Evolutionary conservation across 1,284 basidiomycete genomes (phyloP), one percentile per base, ranked within the genome.

Genomic region (Puccinia sorghi): DNA sequence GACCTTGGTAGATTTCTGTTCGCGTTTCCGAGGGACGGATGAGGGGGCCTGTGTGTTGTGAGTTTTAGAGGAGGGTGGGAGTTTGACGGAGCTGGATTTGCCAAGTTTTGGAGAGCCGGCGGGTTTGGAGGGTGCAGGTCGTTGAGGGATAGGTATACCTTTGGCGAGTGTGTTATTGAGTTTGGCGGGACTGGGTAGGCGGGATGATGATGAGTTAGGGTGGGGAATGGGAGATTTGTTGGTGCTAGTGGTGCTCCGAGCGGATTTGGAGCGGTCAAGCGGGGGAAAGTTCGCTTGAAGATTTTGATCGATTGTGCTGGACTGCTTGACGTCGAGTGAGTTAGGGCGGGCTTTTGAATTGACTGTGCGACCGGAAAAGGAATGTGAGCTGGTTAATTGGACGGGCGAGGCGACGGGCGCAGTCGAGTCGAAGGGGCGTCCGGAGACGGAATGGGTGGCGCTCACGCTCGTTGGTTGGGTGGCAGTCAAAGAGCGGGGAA

Each of bases 31-130:
- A 54, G 82, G 79, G 50, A 81, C 81, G 2, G 59, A 82, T 67
- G 27, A 81, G 77, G 17, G 81, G 73, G 57, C 80, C 79, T 20
- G 81, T 81, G 79, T 12, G 81, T 82, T 46, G 84, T 6, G 87
- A 86, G 70, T 89, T 84, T 83, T 90, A 89, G 43, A 88, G 87
- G 80, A 87, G 85, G 3, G 88, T 0, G 71, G 4, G 37, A 43
- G 50, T 67, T 76, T 76, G 54, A 81, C 57, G 74, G 80, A 57
- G 79, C 82, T 39, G 80, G 81, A 50, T 79, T 82, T 41, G 81
- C 79, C 32, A 75, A 80, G 73, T 81, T 82, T 80, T 27, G 80
- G n/a, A 15, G 61, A 59, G 54, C 17, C 59, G 37, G 76, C 22
- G 39, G 72, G 61, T 79, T 73, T 73, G 27, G 79, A 57, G 22